A percentile compares a stretch with the other conserved stretches of the same genome.
phyloP scores from a whole-genome alignment of 2,329 filamentous ascomycete species.

The Cadophora luteo-olivacea region DNA sequence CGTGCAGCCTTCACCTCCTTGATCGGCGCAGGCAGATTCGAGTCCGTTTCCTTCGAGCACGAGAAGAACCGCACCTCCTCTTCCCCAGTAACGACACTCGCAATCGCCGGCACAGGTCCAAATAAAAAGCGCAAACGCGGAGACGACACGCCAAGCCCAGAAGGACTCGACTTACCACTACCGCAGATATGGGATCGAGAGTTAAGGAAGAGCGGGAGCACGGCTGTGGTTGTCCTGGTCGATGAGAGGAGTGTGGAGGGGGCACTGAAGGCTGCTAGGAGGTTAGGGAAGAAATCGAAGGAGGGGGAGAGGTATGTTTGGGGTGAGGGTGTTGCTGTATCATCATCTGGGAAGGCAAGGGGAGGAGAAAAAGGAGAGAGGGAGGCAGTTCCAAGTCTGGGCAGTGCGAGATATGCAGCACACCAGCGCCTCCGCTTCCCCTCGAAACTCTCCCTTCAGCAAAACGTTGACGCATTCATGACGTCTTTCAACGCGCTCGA shows the following conservation, averaged over 20 bases:
- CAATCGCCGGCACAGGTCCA: slow-evolving; percentile 35
- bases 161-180: slow-evolving; percentile 71
- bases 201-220: slow-evolving; percentile 75
- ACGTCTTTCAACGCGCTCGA: slow-evolving; percentile 76
- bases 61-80: slow-evolving; percentile 50
- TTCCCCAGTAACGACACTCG: slow-evolving; percentile 10
- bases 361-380: slow-evolving; percentile 39
- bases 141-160: slow-evolving; percentile 58
- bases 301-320: slow-evolving; percentile 68
- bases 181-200: slow-evolving; percentile 77
- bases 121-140: slow-evolving; percentile 58
- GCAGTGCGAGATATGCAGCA: slow-evolving; percentile 60
- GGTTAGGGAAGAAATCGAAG: slow-evolving; percentile 62
- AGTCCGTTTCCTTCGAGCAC: slow-evolving; percentile 77
- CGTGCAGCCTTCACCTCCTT: slow-evolving; percentile 76
- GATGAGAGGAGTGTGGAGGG: slow-evolving; percentile 80
- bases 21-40: slow-evolving; percentile 79
- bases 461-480: slow-evolving; percentile 85
- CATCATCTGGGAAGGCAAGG: slow-evolving; percentile 50
- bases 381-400: slow-evolving; percentile 53
- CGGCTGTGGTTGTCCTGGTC: slow-evolving; percentile 82
- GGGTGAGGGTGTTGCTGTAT: slow-evolving; percentile 61
- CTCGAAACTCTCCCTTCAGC: slow-evolving; percentile 68
- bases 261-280: slow-evolving; percentile 76
- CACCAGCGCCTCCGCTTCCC: slow-evolving; percentile 79